Conservation (phyloP, 768 basidiomycete species). For the Leccinum arenicola region DNA sequence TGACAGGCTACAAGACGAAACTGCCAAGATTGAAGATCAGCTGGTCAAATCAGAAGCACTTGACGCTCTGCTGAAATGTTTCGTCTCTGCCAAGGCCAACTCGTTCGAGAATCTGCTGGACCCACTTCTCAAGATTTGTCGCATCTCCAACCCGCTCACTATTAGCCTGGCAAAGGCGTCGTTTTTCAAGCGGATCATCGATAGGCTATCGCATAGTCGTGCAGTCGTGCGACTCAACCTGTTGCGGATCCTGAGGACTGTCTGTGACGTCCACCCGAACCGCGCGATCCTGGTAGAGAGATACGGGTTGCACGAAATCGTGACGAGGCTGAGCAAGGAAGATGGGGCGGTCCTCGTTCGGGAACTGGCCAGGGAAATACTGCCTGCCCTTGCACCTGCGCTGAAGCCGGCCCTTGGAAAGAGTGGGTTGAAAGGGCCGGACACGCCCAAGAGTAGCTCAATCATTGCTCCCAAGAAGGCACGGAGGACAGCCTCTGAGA, state of each 20-base stretch:
- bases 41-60: constrained; percentile 65
- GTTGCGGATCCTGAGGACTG: constrained; percentile 75
- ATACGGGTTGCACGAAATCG: constrained; percentile 78
- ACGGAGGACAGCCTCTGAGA: constrained; percentile 71
- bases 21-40: constrained; percentile 87
- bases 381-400: constrained; percentile 72
- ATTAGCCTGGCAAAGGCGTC: constrained; percentile 74
- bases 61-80: constrained; percentile 71
- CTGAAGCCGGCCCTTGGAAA: constrained; percentile 50
- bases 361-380: constrained; percentile 83
- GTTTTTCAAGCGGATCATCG: constrained; percentile 87
- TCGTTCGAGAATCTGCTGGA: constrained; percentile 92
- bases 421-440: constrained; percentile 29
- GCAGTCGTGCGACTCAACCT: constrained; percentile 91
- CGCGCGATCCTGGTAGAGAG: constrained; percentile 76
- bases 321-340: constrained; percentile 74
- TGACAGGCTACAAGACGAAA: constrained; percentile 90
- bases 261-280: constrained; percentile 90
- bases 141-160: constrained; percentile 71
- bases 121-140: constrained; percentile 88
- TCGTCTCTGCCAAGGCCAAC: constrained; percentile 82
- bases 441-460: constrained; percentile 36
- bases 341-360: constrained; percentile 91
- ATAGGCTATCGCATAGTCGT: constrained; percentile 68
- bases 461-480: constrained; percentile 61